Evolutionary conservation across 768 basidiomycete genomes (phyloP), one percentile per base, ranked within the genome.

Genomic region (Gymnopilus dilepis): DNA sequence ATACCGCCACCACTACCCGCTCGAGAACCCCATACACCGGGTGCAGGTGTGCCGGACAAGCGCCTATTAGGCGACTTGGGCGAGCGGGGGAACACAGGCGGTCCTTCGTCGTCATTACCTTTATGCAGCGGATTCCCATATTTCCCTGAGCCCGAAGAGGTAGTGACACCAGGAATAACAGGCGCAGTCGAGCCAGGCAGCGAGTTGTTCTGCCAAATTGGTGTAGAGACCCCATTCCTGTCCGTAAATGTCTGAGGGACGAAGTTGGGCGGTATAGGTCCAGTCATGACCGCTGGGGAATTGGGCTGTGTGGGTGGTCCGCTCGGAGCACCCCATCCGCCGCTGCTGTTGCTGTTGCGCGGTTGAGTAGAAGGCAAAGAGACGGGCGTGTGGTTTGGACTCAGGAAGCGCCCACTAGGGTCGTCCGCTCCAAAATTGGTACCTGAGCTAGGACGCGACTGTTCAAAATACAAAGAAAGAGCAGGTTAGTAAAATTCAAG

Each of bases 61-160:
- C 30, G 19, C 28, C 42, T 54, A 21, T 21, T 24, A 54, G 55
- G 19, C 19, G 40, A 24, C 31, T 13, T 45, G 1, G 55, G 42
- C 28, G 55, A 56, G n/a, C 28, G 55, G 15, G 42, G 55, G 42
- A 56, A 42, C 26, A 31, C 40, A 6, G 31, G 48, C 13, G 52
- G 34, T 13, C 52, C 38, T 24, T 54, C 52, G 15, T 38, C 59
- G 15, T 43, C 58, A 17, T 50, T 54, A 7, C 63, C 64, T 30
- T 42, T 53, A 30, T 64, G 62, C 26, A 67, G 34, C 33, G 70
- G 70, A 45, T 71, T 71, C 1, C 67, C 69, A 56, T 71, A 71
- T 6, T 61, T 65, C n/a, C 47, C 51, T 19, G 53, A 53, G 2
- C 51, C 34, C 12, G 38, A 15, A 6, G 45, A 26, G 7, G 60